These are phyloP conservation scores for Moricandia arvensis DNA, from an alignment of 345 rosid genomes.

Conservation along the genomic window DNA sequence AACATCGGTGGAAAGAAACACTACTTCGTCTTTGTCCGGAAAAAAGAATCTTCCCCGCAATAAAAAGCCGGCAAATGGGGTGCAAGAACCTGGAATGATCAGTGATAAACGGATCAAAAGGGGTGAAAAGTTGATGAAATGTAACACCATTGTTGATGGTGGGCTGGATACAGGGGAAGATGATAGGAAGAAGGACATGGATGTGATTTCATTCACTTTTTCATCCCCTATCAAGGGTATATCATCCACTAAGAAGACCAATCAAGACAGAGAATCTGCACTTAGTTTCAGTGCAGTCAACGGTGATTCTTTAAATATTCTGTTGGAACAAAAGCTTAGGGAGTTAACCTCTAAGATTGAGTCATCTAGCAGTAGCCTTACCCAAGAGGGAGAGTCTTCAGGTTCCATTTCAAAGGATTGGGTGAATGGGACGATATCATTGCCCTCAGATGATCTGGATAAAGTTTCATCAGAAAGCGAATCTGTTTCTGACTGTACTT, in stretches of 20 bases:
- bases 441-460: slow-evolving; percentile 41
- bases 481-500: slow-evolving; percentile 43
- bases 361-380: slow-evolving; percentile 48
- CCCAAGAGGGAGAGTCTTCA: slow-evolving; percentile 43
- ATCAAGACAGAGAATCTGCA: slow-evolving; percentile 24
- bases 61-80: slow-evolving; percentile 39
- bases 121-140: slow-evolving; percentile 43
- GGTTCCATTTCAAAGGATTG: slow-evolving; percentile 45
- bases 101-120: slow-evolving; percentile 38
- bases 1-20: slow-evolving; percentile 37
- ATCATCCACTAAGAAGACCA: slow-evolving; percentile 29
- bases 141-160: slow-evolving; percentile 42
- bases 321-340: slow-evolving; percentile 76
- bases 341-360: slow-evolving; percentile 67
- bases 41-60: slow-evolving; percentile 42
- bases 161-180: slow-evolving; percentile 25
- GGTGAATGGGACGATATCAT: slow-evolving; percentile 25
- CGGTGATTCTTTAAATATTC: slow-evolving; percentile 54
- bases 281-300: slow-evolving; percentile 40
- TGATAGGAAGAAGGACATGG: slow-evolving; percentile 50
- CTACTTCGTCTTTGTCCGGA: slow-evolving; percentile 33
- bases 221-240: slow-evolving; percentile 66
- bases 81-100: slow-evolving; percentile 32
- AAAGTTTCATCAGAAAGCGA: slow-evolving; percentile 34
- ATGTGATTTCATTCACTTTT: slow-evolving; percentile 93